phyloP scores from a whole-genome alignment of 768 basidiomycete genomes.

The Agaricus bisporus region DNA sequence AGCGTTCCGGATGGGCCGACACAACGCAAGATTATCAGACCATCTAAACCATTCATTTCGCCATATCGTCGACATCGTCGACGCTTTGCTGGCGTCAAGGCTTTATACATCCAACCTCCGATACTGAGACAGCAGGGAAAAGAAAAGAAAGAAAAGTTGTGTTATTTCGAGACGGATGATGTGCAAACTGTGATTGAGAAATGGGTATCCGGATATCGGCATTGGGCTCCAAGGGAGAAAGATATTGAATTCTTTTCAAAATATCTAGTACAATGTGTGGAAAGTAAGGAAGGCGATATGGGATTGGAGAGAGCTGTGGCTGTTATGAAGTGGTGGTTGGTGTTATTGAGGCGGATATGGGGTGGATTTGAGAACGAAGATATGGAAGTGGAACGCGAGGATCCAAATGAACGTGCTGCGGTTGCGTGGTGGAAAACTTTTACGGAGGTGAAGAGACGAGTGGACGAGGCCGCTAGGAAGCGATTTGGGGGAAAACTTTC shows the following conservation, averaged over 20 bases:
- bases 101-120: slow-evolving; percentile 42
- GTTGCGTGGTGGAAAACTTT: slow-evolving; percentile 79
- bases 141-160: slow-evolving; percentile 47
- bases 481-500: slow-evolving; percentile 71
- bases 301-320: slow-evolving; percentile 65
- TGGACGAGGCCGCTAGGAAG: slow-evolving; percentile 59
- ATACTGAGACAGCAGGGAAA: slow-evolving; percentile 54
- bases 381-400: slow-evolving; percentile 25
- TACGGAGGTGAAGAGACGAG: slow-evolving; percentile 55
- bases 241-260: slow-evolving; percentile 74
- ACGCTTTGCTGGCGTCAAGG: slow-evolving; percentile 43
- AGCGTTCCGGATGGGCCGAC: slow-evolving; percentile 26
- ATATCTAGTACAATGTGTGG: slow-evolving; percentile 65
- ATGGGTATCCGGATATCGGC: slow-evolving; percentile 67
- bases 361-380: slow-evolving; percentile 45
- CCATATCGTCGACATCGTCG: slow-evolving; percentile 37
- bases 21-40: slow-evolving; percentile 44
- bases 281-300: slow-evolving; percentile 46
- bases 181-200: slow-evolving; percentile 64
- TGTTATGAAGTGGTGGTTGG: slow-evolving; percentile 79
- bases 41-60: slow-evolving; percentile 33
- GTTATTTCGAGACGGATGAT: slow-evolving; percentile 62
- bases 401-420: slow-evolving; percentile 36
- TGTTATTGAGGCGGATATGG: slow-evolving; percentile 62
- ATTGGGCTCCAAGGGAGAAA: slow-evolving; percentile 58